These are phyloP conservation scores for Macadamia tetraphylla DNA, from an alignment of 164 flowering plant genomes.

Conservation along the genomic window DNA sequence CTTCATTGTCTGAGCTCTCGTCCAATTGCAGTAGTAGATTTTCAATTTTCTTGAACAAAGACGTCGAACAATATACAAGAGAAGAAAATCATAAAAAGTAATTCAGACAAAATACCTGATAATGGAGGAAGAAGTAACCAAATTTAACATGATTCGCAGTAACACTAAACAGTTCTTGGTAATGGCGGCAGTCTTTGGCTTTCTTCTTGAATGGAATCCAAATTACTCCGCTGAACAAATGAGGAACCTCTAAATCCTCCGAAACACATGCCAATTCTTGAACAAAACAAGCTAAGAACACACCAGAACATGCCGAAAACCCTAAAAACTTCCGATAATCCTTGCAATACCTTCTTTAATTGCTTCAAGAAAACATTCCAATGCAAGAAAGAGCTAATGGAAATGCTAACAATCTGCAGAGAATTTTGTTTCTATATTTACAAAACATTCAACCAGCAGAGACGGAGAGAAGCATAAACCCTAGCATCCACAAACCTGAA, in stretches of 20 bases:
- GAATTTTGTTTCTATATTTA: conserved; percentile 4
- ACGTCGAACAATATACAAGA: background rate
- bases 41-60: background rate
- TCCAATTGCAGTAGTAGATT: background rate
- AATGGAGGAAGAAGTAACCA: background rate
- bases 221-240: background rate
- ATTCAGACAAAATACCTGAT: background rate
- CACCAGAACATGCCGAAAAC: conserved; percentile 4
- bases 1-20: too few relatives aligned
- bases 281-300: background rate
- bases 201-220: background rate
- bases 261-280: background rate
- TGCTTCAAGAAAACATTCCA: background rate
- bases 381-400: background rate
- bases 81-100: background rate
- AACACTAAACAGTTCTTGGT: background rate
- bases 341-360: background rate
- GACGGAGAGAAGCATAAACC: background rate
- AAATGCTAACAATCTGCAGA: background rate
- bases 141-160: background rate
- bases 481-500: background rate
- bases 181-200: background rate
- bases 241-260: background rate
- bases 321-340: background rate
- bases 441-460: background rate